These are phyloP conservation scores for Rasamsonia emersonii DNA, from an alignment of 2,329 filamentous ascomycete species.

Conservation along the genomic window DNA sequence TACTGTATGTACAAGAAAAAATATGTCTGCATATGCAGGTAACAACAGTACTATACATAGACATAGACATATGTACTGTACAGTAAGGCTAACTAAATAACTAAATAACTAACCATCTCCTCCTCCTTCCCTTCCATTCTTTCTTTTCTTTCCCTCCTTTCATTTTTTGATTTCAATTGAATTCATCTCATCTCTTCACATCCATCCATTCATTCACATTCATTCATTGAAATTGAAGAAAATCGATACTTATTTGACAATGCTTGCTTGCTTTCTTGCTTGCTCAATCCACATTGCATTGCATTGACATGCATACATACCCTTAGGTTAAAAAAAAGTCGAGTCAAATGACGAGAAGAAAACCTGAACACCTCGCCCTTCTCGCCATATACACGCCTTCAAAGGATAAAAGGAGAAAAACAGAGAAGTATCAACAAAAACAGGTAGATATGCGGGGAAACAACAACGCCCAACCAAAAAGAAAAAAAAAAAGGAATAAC, in stretches of 20 bases:
- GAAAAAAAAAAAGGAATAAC: too few relatives aligned
- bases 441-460: too few relatives aligned
- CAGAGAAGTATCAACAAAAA: too few relatives aligned
- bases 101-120: background rate
- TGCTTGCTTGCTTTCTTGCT: too few relatives aligned
- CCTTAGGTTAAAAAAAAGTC: constrained; percentile 1
- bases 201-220: background rate
- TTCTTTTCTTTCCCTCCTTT: constrained; percentile 1
- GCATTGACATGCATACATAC: background rate
- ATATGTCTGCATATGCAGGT: background rate
- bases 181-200: background rate
- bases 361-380: constrained; percentile 1
- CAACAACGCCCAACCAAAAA: too few relatives aligned
- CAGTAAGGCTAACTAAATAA: background rate
- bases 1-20: constrained; percentile 1
- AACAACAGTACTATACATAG: background rate
- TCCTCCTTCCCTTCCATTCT: background rate
- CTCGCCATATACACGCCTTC: background rate
- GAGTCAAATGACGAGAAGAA: constrained; percentile 1
- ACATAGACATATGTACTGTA: background rate
- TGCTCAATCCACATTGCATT: background rate
- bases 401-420: too few relatives aligned
- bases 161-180: background rate
- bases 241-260: too few relatives aligned
- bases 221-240: background rate